These are phyloP conservation scores for Buddleja alternifolia DNA, from an alignment of 257 asterid genomes.

Conservation along the genomic window DNA sequence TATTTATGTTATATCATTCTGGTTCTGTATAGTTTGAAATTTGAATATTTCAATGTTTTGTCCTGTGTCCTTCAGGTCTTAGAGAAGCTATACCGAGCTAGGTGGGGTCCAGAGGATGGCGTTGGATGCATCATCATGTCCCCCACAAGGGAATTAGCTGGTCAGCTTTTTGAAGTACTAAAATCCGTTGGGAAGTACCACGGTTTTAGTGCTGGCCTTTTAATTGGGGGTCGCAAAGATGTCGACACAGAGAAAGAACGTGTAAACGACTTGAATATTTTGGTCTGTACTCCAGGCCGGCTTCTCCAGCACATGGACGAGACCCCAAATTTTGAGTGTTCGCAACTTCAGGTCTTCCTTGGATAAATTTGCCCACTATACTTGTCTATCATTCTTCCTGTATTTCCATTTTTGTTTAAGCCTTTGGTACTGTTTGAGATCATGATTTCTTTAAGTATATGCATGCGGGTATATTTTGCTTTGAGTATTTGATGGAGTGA, in stretches of 20 bases:
- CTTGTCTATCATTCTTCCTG: background rate
- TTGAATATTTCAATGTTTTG: background rate
- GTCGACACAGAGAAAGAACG: slow-evolving; percentile 85
- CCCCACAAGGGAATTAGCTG: slow-evolving; percentile 93
- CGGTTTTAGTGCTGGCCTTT: slow-evolving; percentile 93
- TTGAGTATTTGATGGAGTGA: background rate
- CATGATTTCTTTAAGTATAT: background rate
- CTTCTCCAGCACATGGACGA: slow-evolving; percentile 99
- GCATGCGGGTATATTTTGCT: background rate
- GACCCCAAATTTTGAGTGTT: slow-evolving; percentile 90
- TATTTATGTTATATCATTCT: background rate
- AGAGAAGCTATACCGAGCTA: slow-evolving; percentile 76
- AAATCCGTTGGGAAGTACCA: slow-evolving; percentile 82
- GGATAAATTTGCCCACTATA: background rate
- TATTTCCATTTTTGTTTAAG: background rate
- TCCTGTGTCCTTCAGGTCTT: slow-evolving; percentile 54
- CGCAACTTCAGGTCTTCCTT: slow-evolving; percentile 86
- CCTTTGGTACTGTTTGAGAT: background rate
- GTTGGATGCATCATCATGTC: slow-evolving; percentile 94
- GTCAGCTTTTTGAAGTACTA: slow-evolving; percentile 79
- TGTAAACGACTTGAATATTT: slow-evolving; percentile 74
- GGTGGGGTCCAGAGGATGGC: slow-evolving; percentile 98
- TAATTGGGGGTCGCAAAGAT: slow-evolving; percentile 95
- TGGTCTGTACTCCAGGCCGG: slow-evolving; percentile 97
- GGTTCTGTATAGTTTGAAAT: background rate